Conservation (phyloP, 371 early-diverging fungal species). For the Syncephalis plumigaleata region DNA sequence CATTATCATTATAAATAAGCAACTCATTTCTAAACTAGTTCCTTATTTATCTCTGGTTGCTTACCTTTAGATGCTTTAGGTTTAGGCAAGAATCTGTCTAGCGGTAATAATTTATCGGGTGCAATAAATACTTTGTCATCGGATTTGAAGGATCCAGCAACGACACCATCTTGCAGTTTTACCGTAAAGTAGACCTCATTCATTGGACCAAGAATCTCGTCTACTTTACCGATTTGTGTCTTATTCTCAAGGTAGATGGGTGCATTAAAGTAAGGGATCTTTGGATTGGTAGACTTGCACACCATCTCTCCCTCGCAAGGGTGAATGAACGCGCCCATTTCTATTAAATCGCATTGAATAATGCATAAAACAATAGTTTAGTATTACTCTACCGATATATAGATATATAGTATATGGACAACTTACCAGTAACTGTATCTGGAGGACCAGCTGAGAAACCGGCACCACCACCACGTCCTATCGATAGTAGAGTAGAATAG, state of each 20-base stretch:
- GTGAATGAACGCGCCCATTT: constrained; percentile 87
- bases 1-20: background rate
- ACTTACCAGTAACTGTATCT: background rate
- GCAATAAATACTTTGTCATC: constrained; percentile 86
- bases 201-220: constrained; percentile 97
- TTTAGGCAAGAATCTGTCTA: constrained; percentile 94
- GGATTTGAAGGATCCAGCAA: constrained; percentile 78
- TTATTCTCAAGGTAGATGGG: constrained; percentile 95
- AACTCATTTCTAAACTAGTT: background rate
- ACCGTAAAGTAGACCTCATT: constrained; percentile 95
- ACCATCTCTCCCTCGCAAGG: constrained; percentile 96
- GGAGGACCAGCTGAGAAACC: constrained; percentile 3
- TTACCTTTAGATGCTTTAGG: constrained; percentile 58
- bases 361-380: background rate
- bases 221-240: constrained; percentile 98
- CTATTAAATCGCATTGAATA: constrained; percentile 17
- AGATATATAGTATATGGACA: background rate
- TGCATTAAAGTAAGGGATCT: constrained; percentile 98
- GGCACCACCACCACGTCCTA: constrained; percentile 7
- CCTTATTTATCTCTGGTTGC: constrained; percentile 3
- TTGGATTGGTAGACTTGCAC: constrained; percentile 73
- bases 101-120: constrained; percentile 82
- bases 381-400: background rate
- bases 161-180: constrained; percentile 85
- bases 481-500: constrained; percentile 2